Conservation (phyloP, 495 filamentous ascomycete genomes). For the Aspergillus saccharolyticus region DNA sequence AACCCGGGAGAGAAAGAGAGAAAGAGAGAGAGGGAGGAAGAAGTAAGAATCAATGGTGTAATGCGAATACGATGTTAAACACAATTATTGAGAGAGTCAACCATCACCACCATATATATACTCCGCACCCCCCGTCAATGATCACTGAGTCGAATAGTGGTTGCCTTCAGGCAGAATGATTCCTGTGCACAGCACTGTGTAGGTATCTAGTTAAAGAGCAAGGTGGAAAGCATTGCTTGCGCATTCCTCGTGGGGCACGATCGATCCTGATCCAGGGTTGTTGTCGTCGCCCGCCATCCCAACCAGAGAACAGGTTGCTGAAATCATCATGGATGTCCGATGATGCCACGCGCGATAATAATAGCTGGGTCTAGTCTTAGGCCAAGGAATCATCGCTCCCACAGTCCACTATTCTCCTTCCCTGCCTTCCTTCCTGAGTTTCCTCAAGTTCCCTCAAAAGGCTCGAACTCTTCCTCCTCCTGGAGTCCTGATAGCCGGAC, state of each 20-base stretch:
- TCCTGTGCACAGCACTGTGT: too few relatives aligned
- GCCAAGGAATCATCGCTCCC: background rate
- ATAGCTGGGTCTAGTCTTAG: background rate
- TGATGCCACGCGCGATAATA: background rate
- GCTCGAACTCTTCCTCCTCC: background rate
- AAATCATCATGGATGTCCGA: slow-evolving; percentile 2
- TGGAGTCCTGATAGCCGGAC: background rate
- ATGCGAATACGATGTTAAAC: background rate
- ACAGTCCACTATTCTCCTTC: background rate
- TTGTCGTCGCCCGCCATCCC: slow-evolving; percentile 8
- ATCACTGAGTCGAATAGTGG: slow-evolving; percentile 2
- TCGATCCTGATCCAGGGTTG: slow-evolving; percentile 16
- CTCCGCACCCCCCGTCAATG: background rate
- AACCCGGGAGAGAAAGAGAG: slow-evolving; percentile 15
- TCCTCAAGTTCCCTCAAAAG: too few relatives aligned
- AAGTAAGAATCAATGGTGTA: slow-evolving; percentile 15
- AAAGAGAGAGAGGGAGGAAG: slow-evolving; percentile 17
- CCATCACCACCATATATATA: background rate
- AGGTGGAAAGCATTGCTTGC: slow-evolving; percentile 16
- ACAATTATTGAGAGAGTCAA: background rate
- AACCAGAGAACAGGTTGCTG: slow-evolving; percentile 17
- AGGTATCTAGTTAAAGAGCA: background rate
- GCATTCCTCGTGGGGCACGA: slow-evolving; percentile 28
- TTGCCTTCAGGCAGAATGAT: slow-evolving; percentile 23
- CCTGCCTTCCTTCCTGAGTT: too few relatives aligned